Conservation (phyloP, 2,329 filamentous ascomycete species). For the Claviceps capensis region DNA sequence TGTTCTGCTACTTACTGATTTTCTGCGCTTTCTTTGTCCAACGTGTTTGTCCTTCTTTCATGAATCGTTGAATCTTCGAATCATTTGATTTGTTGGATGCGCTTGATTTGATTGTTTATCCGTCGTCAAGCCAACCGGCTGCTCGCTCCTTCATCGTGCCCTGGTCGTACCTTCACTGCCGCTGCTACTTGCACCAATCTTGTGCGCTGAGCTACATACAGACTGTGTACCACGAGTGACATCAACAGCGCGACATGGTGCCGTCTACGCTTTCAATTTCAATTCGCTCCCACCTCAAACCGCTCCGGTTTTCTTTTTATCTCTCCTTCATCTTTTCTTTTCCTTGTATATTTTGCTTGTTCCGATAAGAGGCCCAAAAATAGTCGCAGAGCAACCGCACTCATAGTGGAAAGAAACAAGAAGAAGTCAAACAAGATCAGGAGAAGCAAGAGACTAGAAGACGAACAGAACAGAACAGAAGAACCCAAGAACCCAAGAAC, state of each 20-base stretch:
- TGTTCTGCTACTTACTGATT: too few species aligned
- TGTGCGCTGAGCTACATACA: not conserved
- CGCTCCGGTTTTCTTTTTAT: too few species aligned
- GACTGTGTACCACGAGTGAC: not conserved
- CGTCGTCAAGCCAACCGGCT: too few species aligned
- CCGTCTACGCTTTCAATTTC: not conserved
- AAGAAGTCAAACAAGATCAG: too few species aligned
- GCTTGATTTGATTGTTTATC: too few species aligned
- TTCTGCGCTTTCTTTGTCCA: too few species aligned
- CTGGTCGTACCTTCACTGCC: not conserved
- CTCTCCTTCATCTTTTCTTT: not conserved
- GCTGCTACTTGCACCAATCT: not conserved
- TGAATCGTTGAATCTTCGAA: too few species aligned
- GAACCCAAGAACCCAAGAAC: conserved; percentile 3
- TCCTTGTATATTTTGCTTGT: not conserved
- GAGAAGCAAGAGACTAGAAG: too few species aligned
- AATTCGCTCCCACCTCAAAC: not conserved
- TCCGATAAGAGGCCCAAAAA: not conserved
- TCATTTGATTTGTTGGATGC: too few species aligned
- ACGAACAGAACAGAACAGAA: not conserved
- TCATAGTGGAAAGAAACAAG: not conserved
- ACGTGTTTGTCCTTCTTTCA: too few species aligned
- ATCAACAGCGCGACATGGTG: not conserved
- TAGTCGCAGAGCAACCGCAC: not conserved
- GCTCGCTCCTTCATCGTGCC: too few species aligned